A percentile compares a stretch with the other conserved stretches of the same genome.
Evolutionary conservation across 2,329 filamentous ascomycete species (phyloP).

Genomic region (Trichoderma sp.): DNA sequence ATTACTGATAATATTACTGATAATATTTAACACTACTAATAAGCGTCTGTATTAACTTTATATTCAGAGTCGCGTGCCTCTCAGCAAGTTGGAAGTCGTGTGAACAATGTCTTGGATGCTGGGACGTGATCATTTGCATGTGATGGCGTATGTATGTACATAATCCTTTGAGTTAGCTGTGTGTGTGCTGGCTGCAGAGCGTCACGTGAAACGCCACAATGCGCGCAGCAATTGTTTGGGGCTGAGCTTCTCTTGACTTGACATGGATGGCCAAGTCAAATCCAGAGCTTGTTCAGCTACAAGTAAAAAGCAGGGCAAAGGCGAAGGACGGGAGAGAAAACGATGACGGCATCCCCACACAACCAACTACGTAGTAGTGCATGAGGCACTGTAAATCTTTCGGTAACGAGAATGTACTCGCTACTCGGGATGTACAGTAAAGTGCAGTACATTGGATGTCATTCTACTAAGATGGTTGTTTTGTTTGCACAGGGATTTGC

Average conservation of each 20-base stretch:
- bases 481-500: neutral
- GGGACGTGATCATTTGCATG: constrained; percentile 6
- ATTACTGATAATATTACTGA: neutral
- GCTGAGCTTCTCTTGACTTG: neutral
- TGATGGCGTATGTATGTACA: neutral
- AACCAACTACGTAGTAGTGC: neutral
- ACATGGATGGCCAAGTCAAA: neutral
- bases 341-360: constrained; percentile 8
- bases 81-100: neutral
- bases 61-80: neutral
- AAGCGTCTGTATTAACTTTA: neutral
- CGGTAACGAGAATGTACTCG: neutral
- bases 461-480: neutral
- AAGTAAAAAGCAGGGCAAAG: neutral
- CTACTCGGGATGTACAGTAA: neutral
- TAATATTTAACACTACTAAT: neutral
- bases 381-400: neutral
- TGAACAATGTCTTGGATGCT: neutral
- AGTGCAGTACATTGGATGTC: neutral
- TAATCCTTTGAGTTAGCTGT: neutral
- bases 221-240: neutral
- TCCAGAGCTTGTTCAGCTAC: neutral
- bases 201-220: neutral
- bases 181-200: neutral
- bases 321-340: neutral